Conservation (phyloP, 345 rosid species). For the Murraya koenigii region DNA sequence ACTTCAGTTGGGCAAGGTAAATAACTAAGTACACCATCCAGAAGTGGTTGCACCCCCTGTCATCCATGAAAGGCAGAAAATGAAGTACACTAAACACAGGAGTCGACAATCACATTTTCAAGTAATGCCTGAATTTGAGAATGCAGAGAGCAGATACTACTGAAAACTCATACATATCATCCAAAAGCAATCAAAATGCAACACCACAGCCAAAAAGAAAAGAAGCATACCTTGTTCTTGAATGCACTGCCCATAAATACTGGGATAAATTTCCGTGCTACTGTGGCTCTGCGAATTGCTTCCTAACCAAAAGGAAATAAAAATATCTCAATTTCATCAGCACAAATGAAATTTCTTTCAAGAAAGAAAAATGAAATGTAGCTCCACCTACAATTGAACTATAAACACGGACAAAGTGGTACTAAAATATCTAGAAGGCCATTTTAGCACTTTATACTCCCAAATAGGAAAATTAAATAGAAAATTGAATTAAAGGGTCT, state of each 20-base stretch:
- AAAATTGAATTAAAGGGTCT: neutral
- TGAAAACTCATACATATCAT: neutral
- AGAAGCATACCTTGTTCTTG: conserved; percentile 79
- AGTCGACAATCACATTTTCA: neutral
- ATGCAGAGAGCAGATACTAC: neutral
- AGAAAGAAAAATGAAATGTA: conserved; percentile 5
- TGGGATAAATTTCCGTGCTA: conserved; percentile 86
- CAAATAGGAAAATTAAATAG: neutral
- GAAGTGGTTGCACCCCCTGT: conserved; percentile 94
- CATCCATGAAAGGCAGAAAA: conserved; percentile 8
- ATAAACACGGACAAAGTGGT: neutral
- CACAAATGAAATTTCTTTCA: neutral
- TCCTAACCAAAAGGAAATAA: conserved; percentile 43
- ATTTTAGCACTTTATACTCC: neutral
- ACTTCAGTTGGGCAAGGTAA: conserved; percentile 95
- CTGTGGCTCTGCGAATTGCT: conserved; percentile 94
- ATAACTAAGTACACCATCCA: conserved; percentile 83
- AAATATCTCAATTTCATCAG: conserved; percentile 7
- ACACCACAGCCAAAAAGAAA: neutral
- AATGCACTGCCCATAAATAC: conserved; percentile 99
- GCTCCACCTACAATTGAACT: neutral
- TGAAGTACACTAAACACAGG: conserved; percentile 1
- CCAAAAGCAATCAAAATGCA: neutral
- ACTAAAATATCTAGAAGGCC: neutral
- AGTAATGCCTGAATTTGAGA: neutral